These are phyloP conservation scores for Sonneratia alba DNA, from an alignment of 345 rosid genomes.

Conservation along the genomic window DNA sequence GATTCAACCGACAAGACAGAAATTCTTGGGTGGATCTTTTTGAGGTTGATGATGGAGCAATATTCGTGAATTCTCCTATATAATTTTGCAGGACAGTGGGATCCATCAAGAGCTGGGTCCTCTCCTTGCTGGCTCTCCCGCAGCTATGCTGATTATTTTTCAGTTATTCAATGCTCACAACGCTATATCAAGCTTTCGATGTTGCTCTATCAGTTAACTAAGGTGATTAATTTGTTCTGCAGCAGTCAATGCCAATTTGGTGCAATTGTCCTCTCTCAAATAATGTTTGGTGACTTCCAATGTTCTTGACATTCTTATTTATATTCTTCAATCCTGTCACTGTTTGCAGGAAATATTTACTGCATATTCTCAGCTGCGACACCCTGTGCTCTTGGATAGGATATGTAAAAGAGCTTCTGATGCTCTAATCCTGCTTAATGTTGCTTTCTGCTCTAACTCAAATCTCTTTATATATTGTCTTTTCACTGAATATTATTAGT, in stretches of 20 bases:
- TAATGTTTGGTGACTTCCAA: too few relatives aligned
- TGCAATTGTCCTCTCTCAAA: too few relatives aligned
- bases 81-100: not conserved
- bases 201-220: too few relatives aligned
- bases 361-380: constrained; percentile 20
- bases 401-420: constrained; percentile 29
- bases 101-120: not conserved
- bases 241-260: too few relatives aligned
- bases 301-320: not conserved
- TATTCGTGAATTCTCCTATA: not conserved
- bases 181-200: too few relatives aligned
- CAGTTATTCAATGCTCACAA: not conserved
- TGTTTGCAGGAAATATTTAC: constrained; percentile 37
- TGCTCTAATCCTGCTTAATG: constrained; percentile 53
- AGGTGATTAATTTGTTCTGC: too few relatives aligned
- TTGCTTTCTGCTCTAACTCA: not conserved
- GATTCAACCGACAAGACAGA: too few relatives aligned
- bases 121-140: not conserved
- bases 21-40: too few relatives aligned
- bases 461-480: not conserved
- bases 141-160: not conserved
- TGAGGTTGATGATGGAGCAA: not conserved
- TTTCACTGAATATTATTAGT: too few relatives aligned
- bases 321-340: not conserved
- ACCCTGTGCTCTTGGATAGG: constrained; percentile 18